Percentiles rank a stretch among this genome's conserved stretches.
Evolutionary conservation across 257 asterid genomes (phyloP).

Genomic region (Lantana camara): DNA sequence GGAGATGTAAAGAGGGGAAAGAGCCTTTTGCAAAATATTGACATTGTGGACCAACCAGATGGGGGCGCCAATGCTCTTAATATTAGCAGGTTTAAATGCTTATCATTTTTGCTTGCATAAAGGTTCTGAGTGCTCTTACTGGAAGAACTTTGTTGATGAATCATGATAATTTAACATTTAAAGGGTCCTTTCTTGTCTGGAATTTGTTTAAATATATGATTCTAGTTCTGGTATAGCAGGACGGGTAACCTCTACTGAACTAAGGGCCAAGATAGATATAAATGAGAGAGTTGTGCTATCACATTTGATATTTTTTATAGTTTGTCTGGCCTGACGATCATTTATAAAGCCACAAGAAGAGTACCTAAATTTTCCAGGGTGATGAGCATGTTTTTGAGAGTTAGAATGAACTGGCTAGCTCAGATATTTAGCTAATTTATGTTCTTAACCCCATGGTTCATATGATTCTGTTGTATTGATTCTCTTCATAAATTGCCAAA

Average conservation of each 20-base stretch:
- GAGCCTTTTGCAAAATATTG: slow-evolving; percentile 52
- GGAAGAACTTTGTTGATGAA: slow-evolving; percentile 14
- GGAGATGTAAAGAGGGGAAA: slow-evolving; percentile 61
- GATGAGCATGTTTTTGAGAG: slow-evolving; percentile 29
- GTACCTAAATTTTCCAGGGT: slow-evolving; percentile 21
- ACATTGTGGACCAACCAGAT: slow-evolving; percentile 75
- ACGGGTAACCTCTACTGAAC: background rate
- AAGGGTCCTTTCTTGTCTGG: background rate
- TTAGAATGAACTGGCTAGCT: slow-evolving; percentile 15
- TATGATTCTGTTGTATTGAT: slow-evolving; percentile 10
- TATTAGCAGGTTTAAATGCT: slow-evolving; percentile 68
- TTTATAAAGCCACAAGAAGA: background rate
- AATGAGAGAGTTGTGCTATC: background rate
- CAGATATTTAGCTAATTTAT: slow-evolving; percentile 1
- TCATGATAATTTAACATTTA: slow-evolving; percentile 7
- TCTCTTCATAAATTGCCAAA: slow-evolving; percentile 19
- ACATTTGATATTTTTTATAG: slow-evolving; percentile 1
- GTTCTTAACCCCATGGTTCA: slow-evolving; percentile 3
- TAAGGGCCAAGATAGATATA: slow-evolving; percentile 4
- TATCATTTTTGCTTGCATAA: slow-evolving; percentile 26
- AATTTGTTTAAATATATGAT: too few relatives aligned
- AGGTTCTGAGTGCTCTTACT: slow-evolving; percentile 21
- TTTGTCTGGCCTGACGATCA: background rate
- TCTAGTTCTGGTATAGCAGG: slow-evolving; percentile 4
- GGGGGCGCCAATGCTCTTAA: slow-evolving; percentile 98